These are phyloP conservation scores for Scheffersomyces insectosa DNA, from an alignment of 1,139 yeast genomes.

Conservation along the genomic window DNA sequence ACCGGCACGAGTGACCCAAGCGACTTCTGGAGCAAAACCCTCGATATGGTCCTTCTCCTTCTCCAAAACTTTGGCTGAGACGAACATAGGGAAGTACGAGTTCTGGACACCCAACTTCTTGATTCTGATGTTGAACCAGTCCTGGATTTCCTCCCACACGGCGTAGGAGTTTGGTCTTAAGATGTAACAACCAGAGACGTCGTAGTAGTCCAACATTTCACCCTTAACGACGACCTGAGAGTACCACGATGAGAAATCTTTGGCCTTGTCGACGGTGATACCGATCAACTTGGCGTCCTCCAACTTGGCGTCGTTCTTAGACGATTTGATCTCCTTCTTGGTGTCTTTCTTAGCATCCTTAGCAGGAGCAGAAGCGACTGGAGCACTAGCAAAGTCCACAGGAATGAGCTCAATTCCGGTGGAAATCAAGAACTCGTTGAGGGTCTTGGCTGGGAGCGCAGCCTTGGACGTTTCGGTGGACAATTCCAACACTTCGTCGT, in stretches of 20 bases:
- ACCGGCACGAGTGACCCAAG: slow-evolving; percentile 99
- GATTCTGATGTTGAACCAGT: slow-evolving; percentile 78
- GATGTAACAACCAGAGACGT: slow-evolving; percentile 98
- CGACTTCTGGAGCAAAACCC: slow-evolving; percentile 99
- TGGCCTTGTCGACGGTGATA: slow-evolving; percentile 88
- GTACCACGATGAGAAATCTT: slow-evolving; percentile 97
- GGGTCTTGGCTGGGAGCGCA: slow-evolving; percentile 52
- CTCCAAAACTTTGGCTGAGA: slow-evolving; percentile 86
- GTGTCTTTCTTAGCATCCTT: slow-evolving; percentile 14
- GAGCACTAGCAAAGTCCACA: slow-evolving; percentile 58
- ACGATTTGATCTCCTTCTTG: slow-evolving; percentile 19
- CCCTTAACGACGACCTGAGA: slow-evolving; percentile 94
- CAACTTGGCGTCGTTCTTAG: slow-evolving; percentile 52
- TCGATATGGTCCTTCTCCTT: slow-evolving; percentile 98
- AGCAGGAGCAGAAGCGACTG: slow-evolving; percentile 31
- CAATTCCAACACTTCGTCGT: slow-evolving; percentile 52
- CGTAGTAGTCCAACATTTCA: slow-evolving; percentile 97
- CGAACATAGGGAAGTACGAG: slow-evolving; percentile 99
- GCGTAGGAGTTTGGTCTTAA: slow-evolving; percentile 94
- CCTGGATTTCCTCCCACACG: slow-evolving; percentile 94
- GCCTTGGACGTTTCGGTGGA: slow-evolving; percentile 61
- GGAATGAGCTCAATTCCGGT: slow-evolving; percentile 55
- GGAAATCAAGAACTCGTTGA: slow-evolving; percentile 53
- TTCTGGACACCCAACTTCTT: slow-evolving; percentile 89
- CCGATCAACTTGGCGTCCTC: slow-evolving; percentile 95